Evolutionary conservation across 1,284 basidiomycete species (phyloP).

Genomic region (Rhizopogon parksii): DNA sequence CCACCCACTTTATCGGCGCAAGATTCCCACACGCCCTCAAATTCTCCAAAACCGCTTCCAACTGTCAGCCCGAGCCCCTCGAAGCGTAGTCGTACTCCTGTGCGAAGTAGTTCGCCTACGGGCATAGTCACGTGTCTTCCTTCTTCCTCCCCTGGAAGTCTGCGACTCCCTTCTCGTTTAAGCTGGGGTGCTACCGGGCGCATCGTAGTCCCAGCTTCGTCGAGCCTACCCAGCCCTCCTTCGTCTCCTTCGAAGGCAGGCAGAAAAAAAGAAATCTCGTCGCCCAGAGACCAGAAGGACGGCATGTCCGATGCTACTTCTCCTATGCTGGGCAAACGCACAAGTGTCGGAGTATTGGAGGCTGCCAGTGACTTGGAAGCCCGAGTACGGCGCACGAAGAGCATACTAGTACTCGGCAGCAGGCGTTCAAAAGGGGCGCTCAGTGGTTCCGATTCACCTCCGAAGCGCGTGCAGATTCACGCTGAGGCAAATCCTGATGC

Average conservation of each 20-base stretch:
- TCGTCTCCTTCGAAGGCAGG: constrained; percentile 21
- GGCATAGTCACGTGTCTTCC: background rate
- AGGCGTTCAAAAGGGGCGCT: constrained; percentile 22
- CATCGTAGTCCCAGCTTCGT: constrained; percentile 9
- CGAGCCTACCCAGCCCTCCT: constrained; percentile 24
- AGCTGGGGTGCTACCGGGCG: constrained; percentile 25
- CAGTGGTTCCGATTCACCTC: constrained; percentile 8
- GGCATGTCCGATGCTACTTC: background rate
- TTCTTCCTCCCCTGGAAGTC: constrained; percentile 23
- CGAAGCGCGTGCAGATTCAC: constrained; percentile 27
- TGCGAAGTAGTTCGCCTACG: background rate
- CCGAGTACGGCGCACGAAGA: constrained; percentile 20
- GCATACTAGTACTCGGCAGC: constrained; percentile 26
- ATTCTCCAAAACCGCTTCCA: background rate
- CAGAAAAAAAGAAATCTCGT: constrained; percentile 8
- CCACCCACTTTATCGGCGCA: constrained; percentile 11
- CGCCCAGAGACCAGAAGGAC: constrained; percentile 10
- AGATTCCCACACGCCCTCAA: background rate
- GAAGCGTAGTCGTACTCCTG: background rate
- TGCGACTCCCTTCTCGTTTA: constrained; percentile 26
- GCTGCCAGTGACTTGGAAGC: constrained; percentile 16
- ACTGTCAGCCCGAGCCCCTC: background rate
- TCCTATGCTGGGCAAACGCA: constrained; percentile 15
- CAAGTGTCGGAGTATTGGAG: constrained; percentile 23
- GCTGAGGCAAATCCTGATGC: constrained; percentile 15